Conservation (phyloP, 305 asterid species). For the Fraxinus platypoda region DNA sequence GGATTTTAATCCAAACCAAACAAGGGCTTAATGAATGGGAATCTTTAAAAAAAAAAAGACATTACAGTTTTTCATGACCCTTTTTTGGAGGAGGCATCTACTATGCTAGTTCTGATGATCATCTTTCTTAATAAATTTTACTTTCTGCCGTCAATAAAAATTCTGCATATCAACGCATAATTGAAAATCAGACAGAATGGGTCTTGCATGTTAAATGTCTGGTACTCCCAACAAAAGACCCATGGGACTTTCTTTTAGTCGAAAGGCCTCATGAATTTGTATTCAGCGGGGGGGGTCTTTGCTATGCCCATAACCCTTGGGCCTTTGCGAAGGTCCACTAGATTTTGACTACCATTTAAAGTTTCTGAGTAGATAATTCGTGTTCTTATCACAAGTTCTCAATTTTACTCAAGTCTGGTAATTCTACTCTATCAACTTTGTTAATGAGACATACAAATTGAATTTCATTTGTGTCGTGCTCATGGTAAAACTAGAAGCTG, state of each 20-base stretch:
- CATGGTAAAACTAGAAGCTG: not conserved
- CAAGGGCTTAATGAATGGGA: not conserved
- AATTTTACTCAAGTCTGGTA: not conserved
- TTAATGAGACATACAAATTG: not conserved
- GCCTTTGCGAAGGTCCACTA: not conserved
- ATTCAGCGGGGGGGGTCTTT: not conserved
- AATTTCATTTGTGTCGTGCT: not conserved
- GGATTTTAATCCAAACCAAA: too few relatives aligned
- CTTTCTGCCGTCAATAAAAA: not conserved
- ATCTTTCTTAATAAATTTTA: not conserved
- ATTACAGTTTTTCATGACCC: not conserved
- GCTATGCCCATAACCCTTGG: not conserved
- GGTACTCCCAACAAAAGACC: not conserved
- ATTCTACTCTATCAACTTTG: not conserved
- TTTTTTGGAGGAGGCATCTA: not conserved
- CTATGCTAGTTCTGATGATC: not conserved
- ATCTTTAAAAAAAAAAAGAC: not conserved
- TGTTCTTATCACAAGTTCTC: not conserved
- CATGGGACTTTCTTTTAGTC: not conserved
- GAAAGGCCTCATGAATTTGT: not conserved
- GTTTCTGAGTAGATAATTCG: not conserved
- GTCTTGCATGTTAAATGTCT: not conserved
- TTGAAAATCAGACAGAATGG: not conserved
- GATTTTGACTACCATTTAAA: not conserved
- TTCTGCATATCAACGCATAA: not conserved